phyloP scores from a whole-genome alignment of 441 rosid species.

The Gossypium laxum region DNA sequence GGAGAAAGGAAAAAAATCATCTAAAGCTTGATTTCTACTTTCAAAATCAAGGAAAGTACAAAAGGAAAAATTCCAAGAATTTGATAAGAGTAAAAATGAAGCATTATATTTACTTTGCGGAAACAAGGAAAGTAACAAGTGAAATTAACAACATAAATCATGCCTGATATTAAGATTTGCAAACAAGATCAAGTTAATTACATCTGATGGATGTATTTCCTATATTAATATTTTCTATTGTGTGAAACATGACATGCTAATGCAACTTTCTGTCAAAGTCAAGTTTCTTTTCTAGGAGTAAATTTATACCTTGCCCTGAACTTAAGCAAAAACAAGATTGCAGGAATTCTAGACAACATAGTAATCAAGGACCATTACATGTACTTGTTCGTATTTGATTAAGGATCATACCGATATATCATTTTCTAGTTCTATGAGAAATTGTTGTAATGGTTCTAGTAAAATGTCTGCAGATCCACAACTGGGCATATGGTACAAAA shows the following conservation, averaged over 20 bases:
- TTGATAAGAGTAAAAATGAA: background rate
- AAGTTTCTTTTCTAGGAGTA: background rate
- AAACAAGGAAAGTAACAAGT: background rate
- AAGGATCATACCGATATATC: background rate
- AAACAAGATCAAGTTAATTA: background rate
- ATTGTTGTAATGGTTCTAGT: background rate
- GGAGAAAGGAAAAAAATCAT: background rate
- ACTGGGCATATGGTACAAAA: background rate
- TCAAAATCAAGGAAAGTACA: background rate
- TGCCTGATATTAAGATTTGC: background rate
- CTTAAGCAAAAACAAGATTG: conserved; percentile 1
- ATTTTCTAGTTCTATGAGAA: background rate
- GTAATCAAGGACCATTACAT: conserved; percentile 1
- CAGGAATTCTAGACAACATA: background rate
- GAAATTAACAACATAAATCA: background rate
- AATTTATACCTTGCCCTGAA: background rate
- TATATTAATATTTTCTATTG: background rate
- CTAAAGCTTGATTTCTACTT: conserved; percentile 3
- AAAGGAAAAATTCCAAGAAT: background rate
- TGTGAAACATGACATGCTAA: background rate
- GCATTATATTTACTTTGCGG: background rate
- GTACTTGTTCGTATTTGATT: background rate
- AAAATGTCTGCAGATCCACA: background rate
- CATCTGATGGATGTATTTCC: background rate
- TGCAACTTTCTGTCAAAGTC: background rate